Percentiles rank a stretch among this genome's conserved stretches.
Conservation (phyloP, 352 stramenopile species). For the Phytophthora agathidicida region DNA sequence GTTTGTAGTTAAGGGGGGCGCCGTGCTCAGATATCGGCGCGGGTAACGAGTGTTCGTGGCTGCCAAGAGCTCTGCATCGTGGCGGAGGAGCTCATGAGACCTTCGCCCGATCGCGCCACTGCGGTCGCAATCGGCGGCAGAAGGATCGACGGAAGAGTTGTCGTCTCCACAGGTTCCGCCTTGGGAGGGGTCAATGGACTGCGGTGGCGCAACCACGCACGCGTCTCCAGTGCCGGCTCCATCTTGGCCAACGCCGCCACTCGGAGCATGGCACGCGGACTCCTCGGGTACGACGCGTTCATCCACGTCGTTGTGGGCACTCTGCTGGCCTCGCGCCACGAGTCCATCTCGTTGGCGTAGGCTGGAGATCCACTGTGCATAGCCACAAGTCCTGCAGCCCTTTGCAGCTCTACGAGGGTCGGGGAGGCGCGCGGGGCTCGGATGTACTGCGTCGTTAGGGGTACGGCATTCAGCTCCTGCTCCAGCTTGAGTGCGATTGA, state of each 20-base stretch:
- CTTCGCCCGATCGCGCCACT: slow-evolving; percentile 38
- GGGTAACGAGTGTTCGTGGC: slow-evolving; percentile 25
- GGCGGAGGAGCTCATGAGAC: slow-evolving; percentile 28
- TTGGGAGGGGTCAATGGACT: slow-evolving; percentile 10
- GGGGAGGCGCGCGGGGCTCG: slow-evolving; percentile 15
- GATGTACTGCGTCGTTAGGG: slow-evolving; percentile 44
- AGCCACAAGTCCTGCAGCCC: slow-evolving; percentile 26
- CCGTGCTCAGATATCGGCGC: slow-evolving; percentile 30
- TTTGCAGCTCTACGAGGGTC: slow-evolving; percentile 35
- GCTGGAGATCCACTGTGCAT: slow-evolving; percentile 9
- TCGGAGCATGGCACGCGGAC: slow-evolving; percentile 47
- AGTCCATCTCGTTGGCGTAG: slow-evolving; percentile 21
- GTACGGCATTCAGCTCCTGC: slow-evolving; percentile 31
- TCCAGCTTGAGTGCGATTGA: slow-evolving; percentile 48
- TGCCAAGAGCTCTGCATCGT: slow-evolving; percentile 33
- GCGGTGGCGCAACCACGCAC: slow-evolving; percentile 21
- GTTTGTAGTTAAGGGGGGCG: not conserved
- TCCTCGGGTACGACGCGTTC: slow-evolving; percentile 34
- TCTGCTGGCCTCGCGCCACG: slow-evolving; percentile 24
- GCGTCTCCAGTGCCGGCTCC: slow-evolving; percentile 21
- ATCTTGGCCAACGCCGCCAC: slow-evolving; percentile 38
- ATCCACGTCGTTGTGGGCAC: slow-evolving; percentile 29
- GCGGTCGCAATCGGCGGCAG: slow-evolving; percentile 45
- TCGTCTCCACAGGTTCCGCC: not conserved
- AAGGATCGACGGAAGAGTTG: slow-evolving; percentile 24